These are phyloP conservation scores for Kazachstania sp. DNA, from an alignment of 1,139 yeast genomes.

Conservation along the genomic window DNA sequence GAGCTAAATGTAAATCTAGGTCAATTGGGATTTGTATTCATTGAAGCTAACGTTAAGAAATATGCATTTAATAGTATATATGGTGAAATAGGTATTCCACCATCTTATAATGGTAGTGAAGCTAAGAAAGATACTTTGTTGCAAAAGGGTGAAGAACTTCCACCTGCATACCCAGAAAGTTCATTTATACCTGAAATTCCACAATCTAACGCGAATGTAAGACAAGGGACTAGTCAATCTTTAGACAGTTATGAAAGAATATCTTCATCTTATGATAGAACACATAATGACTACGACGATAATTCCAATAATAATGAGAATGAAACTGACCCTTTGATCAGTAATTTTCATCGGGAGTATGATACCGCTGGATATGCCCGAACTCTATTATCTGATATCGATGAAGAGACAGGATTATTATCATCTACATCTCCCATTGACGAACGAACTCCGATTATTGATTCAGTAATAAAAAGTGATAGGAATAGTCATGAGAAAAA, in stretches of 20 bases:
- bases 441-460: neutral
- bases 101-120: constrained; percentile 50
- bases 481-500: neutral
- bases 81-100: constrained; percentile 70
- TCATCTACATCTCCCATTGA: neutral
- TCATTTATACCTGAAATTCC: neutral
- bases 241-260: constrained; percentile 14
- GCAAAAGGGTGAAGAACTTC: constrained; percentile 66
- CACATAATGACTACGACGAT: constrained; percentile 4
- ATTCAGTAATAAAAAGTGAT: neutral
- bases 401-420: constrained; percentile 1
- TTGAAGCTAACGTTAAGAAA: constrained; percentile 83
- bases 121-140: constrained; percentile 49
- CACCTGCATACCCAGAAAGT: constrained; percentile 46
- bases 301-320: neutral
- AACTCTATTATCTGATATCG: neutral
- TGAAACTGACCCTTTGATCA: neutral
- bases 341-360: neutral
- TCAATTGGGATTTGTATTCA: constrained; percentile 85
- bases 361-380: neutral
- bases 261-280: constrained; percentile 19
- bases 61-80: constrained; percentile 81
- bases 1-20: constrained; percentile 78
- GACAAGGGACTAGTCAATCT: constrained; percentile 2
- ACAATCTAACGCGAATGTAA: neutral